Conservation (phyloP, 257 asterid species). For the Echium plantagineum region DNA sequence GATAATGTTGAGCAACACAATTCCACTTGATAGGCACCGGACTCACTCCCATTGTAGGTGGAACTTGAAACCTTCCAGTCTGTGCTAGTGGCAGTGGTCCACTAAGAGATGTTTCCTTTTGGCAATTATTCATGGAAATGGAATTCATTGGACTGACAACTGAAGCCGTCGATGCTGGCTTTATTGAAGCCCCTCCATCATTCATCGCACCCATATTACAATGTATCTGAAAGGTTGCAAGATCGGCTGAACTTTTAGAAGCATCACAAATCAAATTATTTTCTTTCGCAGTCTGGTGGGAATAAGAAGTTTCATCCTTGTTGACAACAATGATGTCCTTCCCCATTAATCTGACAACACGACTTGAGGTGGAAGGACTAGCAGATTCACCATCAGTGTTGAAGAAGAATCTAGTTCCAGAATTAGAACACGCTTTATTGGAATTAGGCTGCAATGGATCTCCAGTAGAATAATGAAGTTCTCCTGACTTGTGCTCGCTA, state of each 20-base stretch:
- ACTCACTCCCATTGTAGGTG: conserved; percentile 18
- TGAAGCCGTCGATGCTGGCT: conserved; percentile 12
- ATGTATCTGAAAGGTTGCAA: conserved; percentile 10
- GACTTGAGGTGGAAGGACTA: conserved; percentile 50
- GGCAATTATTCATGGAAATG: conserved; percentile 24
- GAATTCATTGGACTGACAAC: conserved; percentile 17
- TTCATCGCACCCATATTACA: conserved; percentile 5
- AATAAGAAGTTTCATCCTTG: conserved; percentile 34
- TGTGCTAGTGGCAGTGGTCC: conserved; percentile 22
- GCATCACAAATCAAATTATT: conserved; percentile 38
- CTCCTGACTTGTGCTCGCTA: conserved; percentile 14
- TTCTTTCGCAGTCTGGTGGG: conserved; percentile 26
- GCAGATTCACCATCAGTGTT: conserved; percentile 29
- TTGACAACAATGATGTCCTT: conserved; percentile 31
- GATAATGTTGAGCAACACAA: conserved; percentile 11
- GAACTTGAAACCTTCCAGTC: conserved; percentile 18
- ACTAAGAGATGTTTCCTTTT: conserved; percentile 15
- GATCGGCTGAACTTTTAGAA: conserved; percentile 20
- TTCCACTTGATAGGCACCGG: conserved; percentile 32
- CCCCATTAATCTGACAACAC: conserved; percentile 86
- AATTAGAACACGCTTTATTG: conserved; percentile 21
- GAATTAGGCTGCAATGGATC: conserved; percentile 16
- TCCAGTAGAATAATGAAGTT: conserved; percentile 14
- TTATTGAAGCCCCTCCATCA: conserved; percentile 12
- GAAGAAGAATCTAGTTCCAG: conserved; percentile 23